phyloP scores from a whole-genome alignment of 164 flowering plant genomes.

The Chloranthus sessilifolius region DNA sequence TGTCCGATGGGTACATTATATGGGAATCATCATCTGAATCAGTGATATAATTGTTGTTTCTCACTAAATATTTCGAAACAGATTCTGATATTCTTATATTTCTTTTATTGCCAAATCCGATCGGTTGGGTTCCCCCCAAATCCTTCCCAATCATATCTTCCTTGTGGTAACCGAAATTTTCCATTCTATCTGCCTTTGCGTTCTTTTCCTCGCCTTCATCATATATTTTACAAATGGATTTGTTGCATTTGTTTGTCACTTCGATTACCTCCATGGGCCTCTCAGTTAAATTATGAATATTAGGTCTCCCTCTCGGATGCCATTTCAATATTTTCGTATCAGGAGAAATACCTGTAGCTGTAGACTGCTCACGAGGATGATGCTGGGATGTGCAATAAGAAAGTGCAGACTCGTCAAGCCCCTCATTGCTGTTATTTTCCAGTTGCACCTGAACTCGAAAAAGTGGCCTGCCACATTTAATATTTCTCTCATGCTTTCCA shows the following conservation, averaged over 20 bases:
- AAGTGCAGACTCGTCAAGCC: neutral
- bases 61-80: slow-evolving; percentile 23
- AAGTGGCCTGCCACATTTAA: neutral
- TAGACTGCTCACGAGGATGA: neutral
- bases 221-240: no score
- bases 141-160: slow-evolving; percentile 26
- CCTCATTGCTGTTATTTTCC: neutral
- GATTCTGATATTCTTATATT: slow-evolving; percentile 24
- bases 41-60: slow-evolving; percentile 8
- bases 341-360: neutral
- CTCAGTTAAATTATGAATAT: no score
- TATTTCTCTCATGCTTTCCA: neutral
- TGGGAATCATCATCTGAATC: slow-evolving; percentile 36
- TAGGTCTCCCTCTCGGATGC: no score
- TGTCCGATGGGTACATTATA: slow-evolving; percentile 11
- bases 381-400: neutral
- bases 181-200: no score
- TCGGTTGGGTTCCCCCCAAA: slow-evolving; percentile 14
- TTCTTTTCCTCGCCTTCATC: no score
- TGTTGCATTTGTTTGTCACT: no score
- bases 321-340: no score
- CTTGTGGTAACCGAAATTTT: no score
- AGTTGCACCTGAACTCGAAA: neutral
- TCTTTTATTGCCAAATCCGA: slow-evolving; percentile 24
- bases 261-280: no score